Percentiles rank a stretch among this genome's conserved stretches.
Conservation (phyloP, 164 flowering plant genomes). For the Berberis thunbergii region DNA sequence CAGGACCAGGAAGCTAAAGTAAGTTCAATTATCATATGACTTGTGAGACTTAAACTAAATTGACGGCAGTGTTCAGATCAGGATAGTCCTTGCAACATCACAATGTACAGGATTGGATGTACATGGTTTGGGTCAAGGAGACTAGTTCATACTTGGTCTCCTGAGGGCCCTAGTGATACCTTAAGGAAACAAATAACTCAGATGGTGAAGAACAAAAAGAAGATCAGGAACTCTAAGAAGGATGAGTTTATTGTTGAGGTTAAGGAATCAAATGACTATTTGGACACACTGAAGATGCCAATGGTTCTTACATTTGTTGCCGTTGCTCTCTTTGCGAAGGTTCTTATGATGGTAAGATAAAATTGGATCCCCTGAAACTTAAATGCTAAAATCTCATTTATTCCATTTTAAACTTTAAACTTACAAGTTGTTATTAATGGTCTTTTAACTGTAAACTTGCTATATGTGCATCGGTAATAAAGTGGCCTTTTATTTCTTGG, state of each 20-base stretch:
- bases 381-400: not conserved
- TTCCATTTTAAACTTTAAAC: not conserved
- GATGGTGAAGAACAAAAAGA: conserved; percentile 30
- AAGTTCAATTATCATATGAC: too few relatives aligned
- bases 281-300: conserved; percentile 73
- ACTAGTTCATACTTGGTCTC: conserved; percentile 11
- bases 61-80: too few relatives aligned
- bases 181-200: conserved; percentile 49
- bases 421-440: too few relatives aligned
- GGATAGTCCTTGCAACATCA: too few relatives aligned
- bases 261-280: conserved; percentile 48
- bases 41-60: too few relatives aligned
- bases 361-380: not conserved
- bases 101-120: conserved; percentile 8
- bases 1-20: too few relatives aligned
- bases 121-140: conserved; percentile 6
- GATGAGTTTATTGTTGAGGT: conserved; percentile 49
- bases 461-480: not conserved
- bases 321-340: conserved; percentile 58
- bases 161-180: conserved; percentile 41
- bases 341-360: conserved; percentile 66
- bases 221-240: conserved; percentile 29
- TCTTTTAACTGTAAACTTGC: not conserved
- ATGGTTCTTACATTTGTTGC: conserved; percentile 65
- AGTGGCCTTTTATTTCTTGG: not conserved